Conservation (phyloP, 768 basidiomycete genomes). For the Agaricus subrufescens region DNA sequence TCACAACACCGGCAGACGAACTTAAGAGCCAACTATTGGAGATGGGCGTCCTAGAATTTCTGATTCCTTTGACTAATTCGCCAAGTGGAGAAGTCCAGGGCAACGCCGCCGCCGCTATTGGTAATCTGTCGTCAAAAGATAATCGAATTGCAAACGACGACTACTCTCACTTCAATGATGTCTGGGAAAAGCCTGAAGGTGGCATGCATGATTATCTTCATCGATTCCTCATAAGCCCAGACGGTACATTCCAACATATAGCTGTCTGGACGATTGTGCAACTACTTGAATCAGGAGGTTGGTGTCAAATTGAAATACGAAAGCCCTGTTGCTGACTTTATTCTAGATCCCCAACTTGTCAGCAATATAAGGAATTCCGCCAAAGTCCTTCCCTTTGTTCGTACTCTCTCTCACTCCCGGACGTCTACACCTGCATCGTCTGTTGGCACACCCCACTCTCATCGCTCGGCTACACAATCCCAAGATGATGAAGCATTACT, state of each 20-base stretch:
- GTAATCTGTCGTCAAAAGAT: conserved; percentile 97
- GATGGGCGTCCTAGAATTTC: conserved; percentile 97
- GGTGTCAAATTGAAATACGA: conserved; percentile 8
- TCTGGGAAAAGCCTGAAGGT: conserved; percentile 97
- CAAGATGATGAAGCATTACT: conserved; percentile 62
- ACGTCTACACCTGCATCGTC: conserved; percentile 69
- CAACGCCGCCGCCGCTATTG: conserved; percentile 95
- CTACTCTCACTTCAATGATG: conserved; percentile 95
- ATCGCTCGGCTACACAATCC: conserved; percentile 69
- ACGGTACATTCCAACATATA: conserved; percentile 99
- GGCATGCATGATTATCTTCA: conserved; percentile 95
- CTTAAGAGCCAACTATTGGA: conserved; percentile 94
- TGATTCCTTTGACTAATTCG: conserved; percentile 95
- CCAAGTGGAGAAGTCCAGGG: conserved; percentile 97
- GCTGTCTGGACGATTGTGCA: conserved; percentile 99
- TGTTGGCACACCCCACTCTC: conserved; percentile 67
- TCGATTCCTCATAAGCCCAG: conserved; percentile 87
- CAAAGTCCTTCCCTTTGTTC: conserved; percentile 81
- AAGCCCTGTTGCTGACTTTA: neutral
- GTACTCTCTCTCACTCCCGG: conserved; percentile 70
- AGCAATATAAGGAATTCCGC: conserved; percentile 85
- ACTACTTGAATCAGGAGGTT: conserved; percentile 91
- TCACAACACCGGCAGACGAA: conserved; percentile 58
- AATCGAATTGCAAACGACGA: conserved; percentile 48
- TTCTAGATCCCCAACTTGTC: conserved; percentile 77